phyloP scores from a whole-genome alignment of 306 rosid species.

The Pueraria montana region DNA sequence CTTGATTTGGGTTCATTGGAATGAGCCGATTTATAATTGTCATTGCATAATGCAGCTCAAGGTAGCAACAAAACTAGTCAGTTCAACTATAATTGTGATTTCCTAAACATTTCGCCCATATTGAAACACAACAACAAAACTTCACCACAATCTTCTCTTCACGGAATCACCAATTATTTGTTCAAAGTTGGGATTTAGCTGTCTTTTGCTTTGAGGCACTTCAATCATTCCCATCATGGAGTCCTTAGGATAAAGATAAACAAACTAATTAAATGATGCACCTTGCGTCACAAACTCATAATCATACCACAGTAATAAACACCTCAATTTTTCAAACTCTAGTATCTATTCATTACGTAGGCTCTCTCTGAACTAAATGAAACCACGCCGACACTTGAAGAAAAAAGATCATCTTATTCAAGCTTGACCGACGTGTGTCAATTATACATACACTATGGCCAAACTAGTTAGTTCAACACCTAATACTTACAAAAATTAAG shows the following conservation, averaged over 20 bases:
- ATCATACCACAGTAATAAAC: background rate
- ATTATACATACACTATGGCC: background rate
- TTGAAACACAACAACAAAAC: conserved; percentile 48
- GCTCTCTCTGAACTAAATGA: background rate
- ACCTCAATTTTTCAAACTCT: background rate
- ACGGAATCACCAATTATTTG: conserved; percentile 42
- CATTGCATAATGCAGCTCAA: conserved; percentile 36
- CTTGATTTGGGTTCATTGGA: conserved; percentile 45
- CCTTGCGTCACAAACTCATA: conserved; percentile 33
- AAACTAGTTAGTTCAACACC: background rate
- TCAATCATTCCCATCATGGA: conserved; percentile 53
- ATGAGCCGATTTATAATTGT: conserved; percentile 33
- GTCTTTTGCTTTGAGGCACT: conserved; percentile 51
- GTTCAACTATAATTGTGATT: conserved; percentile 38
- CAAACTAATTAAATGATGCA: conserved; percentile 31
- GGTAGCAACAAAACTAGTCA: conserved; percentile 30
- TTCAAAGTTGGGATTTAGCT: conserved; percentile 58
- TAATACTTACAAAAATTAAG: background rate
- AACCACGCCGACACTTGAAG: conserved; percentile 8
- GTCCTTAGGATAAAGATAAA: conserved; percentile 6
- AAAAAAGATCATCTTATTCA: background rate
- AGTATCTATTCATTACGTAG: background rate
- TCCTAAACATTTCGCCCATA: conserved; percentile 42
- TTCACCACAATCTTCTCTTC: conserved; percentile 45
- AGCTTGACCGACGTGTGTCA: conserved; percentile 16